phyloP scores from a whole-genome alignment of 495 filamentous ascomycete genomes.

The Podospora didyma region DNA sequence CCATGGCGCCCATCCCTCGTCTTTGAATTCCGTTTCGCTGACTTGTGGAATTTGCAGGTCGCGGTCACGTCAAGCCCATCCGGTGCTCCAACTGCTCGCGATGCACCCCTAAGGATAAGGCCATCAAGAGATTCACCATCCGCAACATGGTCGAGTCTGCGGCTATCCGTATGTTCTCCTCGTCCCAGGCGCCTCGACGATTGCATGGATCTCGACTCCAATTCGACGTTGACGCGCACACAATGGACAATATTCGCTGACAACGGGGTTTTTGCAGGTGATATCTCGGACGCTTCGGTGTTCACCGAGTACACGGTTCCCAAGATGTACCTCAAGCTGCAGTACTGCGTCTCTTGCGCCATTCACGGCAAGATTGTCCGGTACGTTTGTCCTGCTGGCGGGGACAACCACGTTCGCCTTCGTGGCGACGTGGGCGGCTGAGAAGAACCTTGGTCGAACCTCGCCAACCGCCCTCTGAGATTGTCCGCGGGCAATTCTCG shows the following conservation, averaged over 20 bases:
- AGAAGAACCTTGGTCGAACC: slow-evolving; percentile 60
- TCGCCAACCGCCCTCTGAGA: slow-evolving; percentile 31
- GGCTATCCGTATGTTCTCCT: slow-evolving; percentile 84
- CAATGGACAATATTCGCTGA: slow-evolving; percentile 9
- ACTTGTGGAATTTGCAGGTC: slow-evolving; percentile 33
- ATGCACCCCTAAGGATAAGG: slow-evolving; percentile 99
- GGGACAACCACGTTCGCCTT: slow-evolving; percentile 31
- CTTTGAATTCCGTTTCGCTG: slow-evolving; percentile 4
- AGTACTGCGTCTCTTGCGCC: slow-evolving; percentile 97
- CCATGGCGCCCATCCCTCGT: not conserved
- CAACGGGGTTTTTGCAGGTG: slow-evolving; percentile 57
- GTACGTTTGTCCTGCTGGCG: slow-evolving; percentile 59
- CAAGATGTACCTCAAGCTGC: slow-evolving; percentile 99
- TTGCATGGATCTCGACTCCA: no score
- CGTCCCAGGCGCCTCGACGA: not conserved
- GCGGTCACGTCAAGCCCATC: slow-evolving; percentile 99
- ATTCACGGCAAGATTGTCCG: slow-evolving; percentile 99
- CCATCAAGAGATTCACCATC: slow-evolving; percentile 99
- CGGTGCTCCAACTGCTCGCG: slow-evolving; percentile 99
- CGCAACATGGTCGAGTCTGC: slow-evolving; percentile 99
- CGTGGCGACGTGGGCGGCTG: slow-evolving; percentile 45
- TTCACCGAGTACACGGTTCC: slow-evolving; percentile 98
- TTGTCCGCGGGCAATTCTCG: slow-evolving; percentile 3
- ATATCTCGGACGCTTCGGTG: slow-evolving; percentile 99
- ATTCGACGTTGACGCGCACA: not conserved